Conservation (phyloP, 345 rosid genomes). For the Citrus maxima region DNA sequence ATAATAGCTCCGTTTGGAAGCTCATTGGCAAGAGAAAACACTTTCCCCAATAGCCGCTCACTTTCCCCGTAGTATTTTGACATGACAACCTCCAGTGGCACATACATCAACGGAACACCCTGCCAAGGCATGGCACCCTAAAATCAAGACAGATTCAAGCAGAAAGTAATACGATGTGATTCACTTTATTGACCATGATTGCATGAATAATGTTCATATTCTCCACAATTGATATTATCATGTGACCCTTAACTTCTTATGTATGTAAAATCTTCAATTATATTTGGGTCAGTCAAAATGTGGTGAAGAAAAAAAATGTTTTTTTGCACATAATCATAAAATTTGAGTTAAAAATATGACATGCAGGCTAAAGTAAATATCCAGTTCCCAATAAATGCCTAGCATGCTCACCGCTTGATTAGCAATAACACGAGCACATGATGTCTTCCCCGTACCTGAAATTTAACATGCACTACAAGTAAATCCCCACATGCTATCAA, state of each 20-base stretch:
- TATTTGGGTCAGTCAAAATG: background rate
- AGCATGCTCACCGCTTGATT: slow-evolving; percentile 71
- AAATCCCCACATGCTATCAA: slow-evolving; percentile 9
- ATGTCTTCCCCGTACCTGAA: slow-evolving; percentile 96
- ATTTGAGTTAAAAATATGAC: background rate
- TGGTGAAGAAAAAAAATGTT: background rate
- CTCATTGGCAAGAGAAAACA: slow-evolving; percentile 83
- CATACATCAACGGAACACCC: slow-evolving; percentile 87
- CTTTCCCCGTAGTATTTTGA: slow-evolving; percentile 96
- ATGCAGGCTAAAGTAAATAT: background rate
- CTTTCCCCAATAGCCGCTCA: slow-evolving; percentile 77
- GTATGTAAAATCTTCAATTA: background rate
- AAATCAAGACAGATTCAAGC: background rate
- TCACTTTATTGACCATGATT: background rate
- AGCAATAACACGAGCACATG: slow-evolving; percentile 91
- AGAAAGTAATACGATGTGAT: slow-evolving; percentile 2
- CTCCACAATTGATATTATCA: background rate
- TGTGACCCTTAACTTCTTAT: background rate
- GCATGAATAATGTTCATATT: background rate
- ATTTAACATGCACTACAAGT: slow-evolving; percentile 11
- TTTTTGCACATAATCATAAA: background rate
- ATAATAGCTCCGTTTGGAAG: slow-evolving; percentile 79
- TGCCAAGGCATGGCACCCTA: slow-evolving; percentile 24
- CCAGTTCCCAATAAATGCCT: background rate
- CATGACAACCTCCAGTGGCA: slow-evolving; percentile 83